Percentiles rank a stretch among this genome's conserved stretches.
Evolutionary conservation across 1,139 yeast genomes (phyloP).

Genomic region (Zygosaccharomyces pseudobailii): DNA sequence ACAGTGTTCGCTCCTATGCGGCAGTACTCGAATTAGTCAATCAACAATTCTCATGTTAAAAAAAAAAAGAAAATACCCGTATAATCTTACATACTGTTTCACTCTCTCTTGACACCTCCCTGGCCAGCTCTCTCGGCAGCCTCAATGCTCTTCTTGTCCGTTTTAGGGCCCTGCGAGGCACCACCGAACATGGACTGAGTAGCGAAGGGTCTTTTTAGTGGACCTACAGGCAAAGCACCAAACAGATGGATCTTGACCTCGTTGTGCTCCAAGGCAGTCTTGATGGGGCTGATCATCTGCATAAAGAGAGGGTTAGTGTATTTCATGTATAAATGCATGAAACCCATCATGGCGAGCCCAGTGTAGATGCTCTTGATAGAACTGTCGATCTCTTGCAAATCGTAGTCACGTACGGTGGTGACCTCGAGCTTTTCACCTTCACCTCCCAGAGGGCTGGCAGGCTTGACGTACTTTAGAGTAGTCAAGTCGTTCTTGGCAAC

Average conservation of each 20-base stretch:
- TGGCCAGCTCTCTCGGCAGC: constrained; percentile 80
- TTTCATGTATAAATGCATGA: constrained; percentile 97
- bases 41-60: too few species aligned
- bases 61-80: neutral
- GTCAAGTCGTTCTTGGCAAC: constrained; percentile 81
- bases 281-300: constrained; percentile 89
- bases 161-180: constrained; percentile 57
- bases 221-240: constrained; percentile 82
- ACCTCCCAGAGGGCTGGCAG: constrained; percentile 67
- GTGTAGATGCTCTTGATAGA: constrained; percentile 82
- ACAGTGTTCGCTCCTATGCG: too few species aligned
- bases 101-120: constrained; percentile 91
- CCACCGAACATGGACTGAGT: constrained; percentile 76
- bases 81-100: constrained; percentile 25
- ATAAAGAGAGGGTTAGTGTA: constrained; percentile 95
- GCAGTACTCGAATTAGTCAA: too few species aligned
- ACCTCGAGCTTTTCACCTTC: constrained; percentile 71
- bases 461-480: constrained; percentile 84
- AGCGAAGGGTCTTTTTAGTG: constrained; percentile 95
- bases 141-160: constrained; percentile 84
- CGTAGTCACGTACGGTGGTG: constrained; percentile 93
- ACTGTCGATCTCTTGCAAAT: constrained; percentile 73
- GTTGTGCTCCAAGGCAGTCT: constrained; percentile 85
- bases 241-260: constrained; percentile 88
- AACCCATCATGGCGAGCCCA: constrained; percentile 95